phyloP scores from a whole-genome alignment of 2,329 filamentous ascomycete species.

The Trichoderma oligosporum region DNA sequence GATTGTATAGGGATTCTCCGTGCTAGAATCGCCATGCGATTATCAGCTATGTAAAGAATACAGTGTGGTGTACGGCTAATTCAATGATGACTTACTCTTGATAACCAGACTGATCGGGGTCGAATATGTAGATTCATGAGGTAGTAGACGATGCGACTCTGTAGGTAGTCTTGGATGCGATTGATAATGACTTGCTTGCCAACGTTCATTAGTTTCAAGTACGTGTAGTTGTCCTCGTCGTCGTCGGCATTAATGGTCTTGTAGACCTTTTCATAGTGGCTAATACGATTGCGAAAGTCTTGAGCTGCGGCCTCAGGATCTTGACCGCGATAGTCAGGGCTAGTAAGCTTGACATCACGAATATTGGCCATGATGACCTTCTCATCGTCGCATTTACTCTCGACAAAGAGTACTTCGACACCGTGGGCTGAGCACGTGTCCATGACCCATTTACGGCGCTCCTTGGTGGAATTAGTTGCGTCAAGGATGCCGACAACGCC shows the following conservation, averaged over 20 bases:
- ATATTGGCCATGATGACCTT: constrained; percentile 98
- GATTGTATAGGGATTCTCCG: constrained; percentile 89
- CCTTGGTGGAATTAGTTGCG: constrained; percentile 93
- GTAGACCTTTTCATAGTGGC: constrained; percentile 97
- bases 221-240: constrained; percentile 83
- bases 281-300: constrained; percentile 91
- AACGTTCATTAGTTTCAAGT: constrained; percentile 96
- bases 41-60: neutral
- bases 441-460: constrained; percentile 84
- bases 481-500: constrained; percentile 92
- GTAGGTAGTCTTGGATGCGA: constrained; percentile 91
- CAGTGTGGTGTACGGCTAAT: neutral
- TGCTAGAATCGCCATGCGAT: constrained; percentile 53
- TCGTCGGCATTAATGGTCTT: constrained; percentile 78
- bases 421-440: constrained; percentile 70
- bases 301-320: constrained; percentile 87
- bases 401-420: constrained; percentile 90
- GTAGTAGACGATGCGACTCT: constrained; percentile 95
- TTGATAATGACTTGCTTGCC: constrained; percentile 98
- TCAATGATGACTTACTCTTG: constrained; percentile 59
- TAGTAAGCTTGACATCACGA: constrained; percentile 93
- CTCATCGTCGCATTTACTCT: constrained; percentile 95
- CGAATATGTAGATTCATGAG: constrained; percentile 98
- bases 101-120: constrained; percentile 93
- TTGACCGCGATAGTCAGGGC: constrained; percentile 89